These are phyloP conservation scores for Microbotryomycetes sp. DNA, from an alignment of 1,284 basidiomycete species.

Conservation along the genomic window DNA sequence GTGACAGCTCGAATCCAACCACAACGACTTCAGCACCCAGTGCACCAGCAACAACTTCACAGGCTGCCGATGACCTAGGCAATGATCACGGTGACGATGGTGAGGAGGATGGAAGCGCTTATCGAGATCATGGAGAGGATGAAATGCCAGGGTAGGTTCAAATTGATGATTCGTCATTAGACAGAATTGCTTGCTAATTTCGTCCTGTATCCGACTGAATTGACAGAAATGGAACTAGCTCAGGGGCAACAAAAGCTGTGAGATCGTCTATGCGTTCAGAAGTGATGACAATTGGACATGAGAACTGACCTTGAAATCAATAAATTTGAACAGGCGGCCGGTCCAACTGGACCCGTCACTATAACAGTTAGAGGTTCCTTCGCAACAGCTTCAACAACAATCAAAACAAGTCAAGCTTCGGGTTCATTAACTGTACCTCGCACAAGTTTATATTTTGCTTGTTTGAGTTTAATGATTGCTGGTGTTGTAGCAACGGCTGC, in stretches of 20 bases:
- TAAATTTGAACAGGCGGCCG: not conserved
- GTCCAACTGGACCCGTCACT: not conserved
- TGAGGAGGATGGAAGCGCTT: not conserved
- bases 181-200: no score
- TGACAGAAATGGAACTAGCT: not conserved
- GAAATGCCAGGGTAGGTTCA: not conserved
- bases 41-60: not conserved
- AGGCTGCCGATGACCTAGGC: not conserved
- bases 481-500: no score
- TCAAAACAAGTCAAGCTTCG: no score
- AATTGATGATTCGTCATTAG: no score
- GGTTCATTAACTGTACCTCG: no score
- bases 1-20: no score
- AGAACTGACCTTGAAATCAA: no score
- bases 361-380: not conserved
- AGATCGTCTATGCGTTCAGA: no score
- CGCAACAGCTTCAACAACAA: no score
- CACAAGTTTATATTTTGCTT: no score
- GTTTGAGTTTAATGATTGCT: no score
- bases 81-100: not conserved
- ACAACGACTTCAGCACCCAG: not conserved
- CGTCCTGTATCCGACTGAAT: not conserved
- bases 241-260: not conserved
- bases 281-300: no score
- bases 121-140: not conserved